Percentiles rank a stretch among this genome's conserved stretches.
These are phyloP conservation scores for Ascochyta clinopodiicola DNA, from an alignment of 2,329 filamentous ascomycete genomes.

Conservation along the genomic window DNA sequence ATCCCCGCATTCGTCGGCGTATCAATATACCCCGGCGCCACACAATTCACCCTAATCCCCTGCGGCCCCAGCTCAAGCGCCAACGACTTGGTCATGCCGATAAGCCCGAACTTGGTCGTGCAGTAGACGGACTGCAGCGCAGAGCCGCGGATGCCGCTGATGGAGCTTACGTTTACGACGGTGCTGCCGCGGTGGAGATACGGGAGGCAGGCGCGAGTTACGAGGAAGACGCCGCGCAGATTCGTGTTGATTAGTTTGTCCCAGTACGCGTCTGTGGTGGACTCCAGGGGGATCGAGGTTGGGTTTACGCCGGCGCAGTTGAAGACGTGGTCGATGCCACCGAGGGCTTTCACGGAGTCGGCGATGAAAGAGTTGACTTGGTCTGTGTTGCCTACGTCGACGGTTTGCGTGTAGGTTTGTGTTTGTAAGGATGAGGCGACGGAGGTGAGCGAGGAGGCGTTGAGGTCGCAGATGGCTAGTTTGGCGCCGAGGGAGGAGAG, in stretches of 20 bases:
- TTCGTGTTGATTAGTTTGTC: slow-evolving; percentile 56
- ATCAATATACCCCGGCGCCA: slow-evolving; percentile 53
- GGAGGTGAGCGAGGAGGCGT: slow-evolving; percentile 36
- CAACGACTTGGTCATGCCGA: slow-evolving; percentile 44
- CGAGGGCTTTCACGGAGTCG: slow-evolving; percentile 43
- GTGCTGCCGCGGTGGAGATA: slow-evolving; percentile 33
- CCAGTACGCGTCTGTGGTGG: slow-evolving; percentile 56
- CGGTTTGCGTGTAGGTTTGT: slow-evolving; percentile 37
- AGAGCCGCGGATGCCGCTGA: slow-evolving; percentile 33
- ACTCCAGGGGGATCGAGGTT: slow-evolving; percentile 49
- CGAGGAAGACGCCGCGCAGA: slow-evolving; percentile 54
- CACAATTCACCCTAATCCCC: slow-evolving; percentile 40
- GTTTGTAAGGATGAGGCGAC: slow-evolving; percentile 49
- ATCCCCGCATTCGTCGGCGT: slow-evolving; percentile 59
- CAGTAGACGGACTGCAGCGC: slow-evolving; percentile 44
- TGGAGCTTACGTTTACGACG: slow-evolving; percentile 41
- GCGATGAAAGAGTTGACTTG: slow-evolving; percentile 55
- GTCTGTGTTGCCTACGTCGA: slow-evolving; percentile 56
- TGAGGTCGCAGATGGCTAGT: slow-evolving; percentile 47
- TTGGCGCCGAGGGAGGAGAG: slow-evolving; percentile 55
- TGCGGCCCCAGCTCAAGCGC: slow-evolving; percentile 42
- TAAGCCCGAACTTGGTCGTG: slow-evolving; percentile 45
- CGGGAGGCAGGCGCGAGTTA: slow-evolving; percentile 53
- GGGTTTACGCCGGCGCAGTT: slow-evolving; percentile 60
- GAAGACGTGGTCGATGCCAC: slow-evolving; percentile 51